phyloP scores from a whole-genome alignment of 768 basidiomycete species.

The Lyophyllum atratum region DNA sequence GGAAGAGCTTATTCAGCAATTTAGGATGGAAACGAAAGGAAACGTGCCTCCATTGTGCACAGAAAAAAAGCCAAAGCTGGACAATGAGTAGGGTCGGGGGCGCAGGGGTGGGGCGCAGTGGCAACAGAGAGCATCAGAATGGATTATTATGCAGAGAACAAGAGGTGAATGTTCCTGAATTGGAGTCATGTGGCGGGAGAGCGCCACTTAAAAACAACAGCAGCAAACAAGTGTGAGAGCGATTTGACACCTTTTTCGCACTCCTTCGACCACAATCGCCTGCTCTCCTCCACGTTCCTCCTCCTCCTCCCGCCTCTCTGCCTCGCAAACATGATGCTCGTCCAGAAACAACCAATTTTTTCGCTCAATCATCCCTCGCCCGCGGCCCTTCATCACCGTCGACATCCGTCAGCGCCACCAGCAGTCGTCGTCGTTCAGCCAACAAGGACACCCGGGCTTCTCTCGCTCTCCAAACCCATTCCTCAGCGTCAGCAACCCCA shows the following conservation, averaged over 20 bases:
- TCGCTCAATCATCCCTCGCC: slow-evolving; percentile 27
- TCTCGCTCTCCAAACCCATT: slow-evolving; percentile 58
- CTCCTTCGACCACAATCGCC: slow-evolving; percentile 19
- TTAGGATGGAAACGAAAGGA: background rate
- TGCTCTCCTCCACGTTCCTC: slow-evolving; percentile 16
- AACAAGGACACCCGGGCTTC: slow-evolving; percentile 71
- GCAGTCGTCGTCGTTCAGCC: slow-evolving; percentile 69
- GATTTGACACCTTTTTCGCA: slow-evolving; percentile 15
- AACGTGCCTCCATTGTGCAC: background rate
- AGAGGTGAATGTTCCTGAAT: background rate
- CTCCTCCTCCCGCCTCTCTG: slow-evolving; percentile 19
- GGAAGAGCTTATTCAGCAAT: background rate
- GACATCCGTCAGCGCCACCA: slow-evolving; percentile 71
- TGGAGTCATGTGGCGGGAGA: slow-evolving; percentile 2
- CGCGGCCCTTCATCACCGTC: slow-evolving; percentile 45
- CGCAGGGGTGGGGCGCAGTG: background rate
- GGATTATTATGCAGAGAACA: slow-evolving; percentile 1
- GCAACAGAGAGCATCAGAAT: background rate
- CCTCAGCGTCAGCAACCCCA: slow-evolving; percentile 37
- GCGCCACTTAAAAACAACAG: slow-evolving; percentile 27
- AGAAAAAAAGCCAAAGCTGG: background rate
- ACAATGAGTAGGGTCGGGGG: background rate
- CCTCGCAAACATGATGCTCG: slow-evolving; percentile 42
- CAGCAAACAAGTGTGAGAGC: slow-evolving; percentile 23
- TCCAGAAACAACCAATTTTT: slow-evolving; percentile 44